Percentiles rank a stretch among this genome's conserved stretches.
These are phyloP conservation scores for Eucalyptus pauciflora DNA, from an alignment of 345 rosid genomes.

Conservation along the genomic window DNA sequence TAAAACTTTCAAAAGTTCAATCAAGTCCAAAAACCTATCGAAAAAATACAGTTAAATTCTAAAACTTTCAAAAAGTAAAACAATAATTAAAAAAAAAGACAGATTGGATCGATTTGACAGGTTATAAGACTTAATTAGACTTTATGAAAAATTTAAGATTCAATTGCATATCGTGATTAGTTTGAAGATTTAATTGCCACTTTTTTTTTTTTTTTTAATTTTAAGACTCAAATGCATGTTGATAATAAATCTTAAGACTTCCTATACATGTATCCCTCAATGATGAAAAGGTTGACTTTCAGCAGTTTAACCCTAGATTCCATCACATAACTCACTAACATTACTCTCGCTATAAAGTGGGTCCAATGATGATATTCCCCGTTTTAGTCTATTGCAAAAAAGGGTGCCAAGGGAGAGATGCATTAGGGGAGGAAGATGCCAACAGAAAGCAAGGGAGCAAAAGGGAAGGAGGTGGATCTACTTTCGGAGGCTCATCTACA, in stretches of 20 bases:
- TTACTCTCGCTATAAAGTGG: background rate
- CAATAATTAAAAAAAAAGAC: rapidly evolving
- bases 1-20: no score
- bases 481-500: background rate
- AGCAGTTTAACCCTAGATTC: background rate
- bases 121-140: no score
- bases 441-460: background rate
- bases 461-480: background rate
- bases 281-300: background rate
- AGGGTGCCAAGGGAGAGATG: background rate
- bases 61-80: rapidly evolving
- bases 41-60: no score
- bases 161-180: no score
- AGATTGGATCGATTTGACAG: no score
- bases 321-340: background rate
- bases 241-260: no score
- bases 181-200: rapidly evolving
- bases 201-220: no score
- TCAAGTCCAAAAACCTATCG: rapidly evolving
- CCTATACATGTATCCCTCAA: rapidly evolving
- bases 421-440: background rate
- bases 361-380: background rate
- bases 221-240: no score
- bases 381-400: background rate
- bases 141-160: no score